Evolutionary conservation across 2,329 filamentous ascomycete species (phyloP).

Genomic region (Trematosphaeria pertusa): DNA sequence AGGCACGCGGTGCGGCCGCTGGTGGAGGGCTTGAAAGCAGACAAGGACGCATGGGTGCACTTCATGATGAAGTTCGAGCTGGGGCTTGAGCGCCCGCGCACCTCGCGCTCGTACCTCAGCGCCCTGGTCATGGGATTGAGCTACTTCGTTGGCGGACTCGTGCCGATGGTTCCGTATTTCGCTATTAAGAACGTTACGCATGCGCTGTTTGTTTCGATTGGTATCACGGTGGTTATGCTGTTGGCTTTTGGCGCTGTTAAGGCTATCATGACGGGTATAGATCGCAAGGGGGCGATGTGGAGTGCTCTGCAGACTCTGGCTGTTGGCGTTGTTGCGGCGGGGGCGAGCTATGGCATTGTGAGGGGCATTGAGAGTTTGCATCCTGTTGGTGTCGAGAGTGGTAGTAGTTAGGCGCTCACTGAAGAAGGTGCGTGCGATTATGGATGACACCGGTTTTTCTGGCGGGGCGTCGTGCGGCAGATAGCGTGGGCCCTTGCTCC

Average conservation of each 20-base stretch:
- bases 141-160: slow-evolving; percentile 49
- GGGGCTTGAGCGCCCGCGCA: slow-evolving; percentile 50
- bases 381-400: neutral
- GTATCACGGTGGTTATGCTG: slow-evolving; percentile 58
- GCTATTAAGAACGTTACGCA: slow-evolving; percentile 46
- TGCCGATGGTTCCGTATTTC: slow-evolving; percentile 63
- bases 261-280: slow-evolving; percentile 31
- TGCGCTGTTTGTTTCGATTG: slow-evolving; percentile 59
- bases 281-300: slow-evolving; percentile 1
- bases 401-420: too few relatives aligned
- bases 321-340: slow-evolving; percentile 20
- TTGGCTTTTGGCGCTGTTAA: slow-evolving; percentile 61
- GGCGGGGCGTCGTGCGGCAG: too few relatives aligned
- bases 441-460: too few relatives aligned
- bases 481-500: too few relatives aligned
- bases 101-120: slow-evolving; percentile 56
- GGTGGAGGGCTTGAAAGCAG: slow-evolving; percentile 58
- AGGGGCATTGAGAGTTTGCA: slow-evolving; percentile 6
- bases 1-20: slow-evolving; percentile 53
- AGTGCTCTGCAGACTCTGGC: slow-evolving; percentile 20
- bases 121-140: slow-evolving; percentile 49
- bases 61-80: slow-evolving; percentile 69
- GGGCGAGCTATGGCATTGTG: slow-evolving; percentile 21
- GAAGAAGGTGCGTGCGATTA: too few relatives aligned
- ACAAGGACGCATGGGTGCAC: slow-evolving; percentile 58